Evolutionary conservation across 371 early-diverging fungal genomes (phyloP), one percentile per base, ranked within the genome.

Genomic region (Actinomortierella ambigua): DNA sequence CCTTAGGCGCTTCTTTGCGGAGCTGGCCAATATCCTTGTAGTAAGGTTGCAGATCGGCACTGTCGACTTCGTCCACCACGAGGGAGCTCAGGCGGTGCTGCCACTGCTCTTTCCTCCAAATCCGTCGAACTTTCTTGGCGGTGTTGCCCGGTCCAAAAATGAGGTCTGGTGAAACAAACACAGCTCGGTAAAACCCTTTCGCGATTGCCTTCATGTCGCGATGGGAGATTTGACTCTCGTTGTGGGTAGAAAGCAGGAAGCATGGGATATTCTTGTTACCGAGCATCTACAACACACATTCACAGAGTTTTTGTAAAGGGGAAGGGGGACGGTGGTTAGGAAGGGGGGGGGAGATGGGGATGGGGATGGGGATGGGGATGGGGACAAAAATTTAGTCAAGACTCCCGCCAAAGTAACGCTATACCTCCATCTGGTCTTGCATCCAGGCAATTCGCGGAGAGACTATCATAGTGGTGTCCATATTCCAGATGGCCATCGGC

Each of bases 91-190:
- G 50, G 14, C 6, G 50, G 17, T 2, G 2, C 28, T n/a, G n/a
- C n/a, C n/a, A n/a, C n/a, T n/a, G n/a, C 17, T 50, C 50, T 24
- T 23, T 50, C 28, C 28, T 27, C 15, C 51, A 18, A 18, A 26
- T 50, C 24, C 41, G 23, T 50, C 17, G 49, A 51, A 14, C 18
- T 14, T 29, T n/a, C 50, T 15, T 14, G 23, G 6, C 27, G 42
- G 22, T 13, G 24, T 39, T 4, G 58, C 57, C 58, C 53, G 58
- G 58, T 28, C 26, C 46, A 23, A n/a, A 23, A 13, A 26, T 54
- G 28, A 20, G 52, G 14, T 18, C 34, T 14, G 18, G 52, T 52
- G 28, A 29, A n/a, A n/a, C n/a, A n/a, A n/a, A n/a, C n/a, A n/a
- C n/a, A n/a, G n/a, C n/a, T n/a, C n/a, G n/a, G n/a, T n/a, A n/a